Evolutionary conservation across 345 rosid species (phyloP), one percentile per base, ranked within the genome.

Genomic region (Rhodamnia rubescens): DNA sequence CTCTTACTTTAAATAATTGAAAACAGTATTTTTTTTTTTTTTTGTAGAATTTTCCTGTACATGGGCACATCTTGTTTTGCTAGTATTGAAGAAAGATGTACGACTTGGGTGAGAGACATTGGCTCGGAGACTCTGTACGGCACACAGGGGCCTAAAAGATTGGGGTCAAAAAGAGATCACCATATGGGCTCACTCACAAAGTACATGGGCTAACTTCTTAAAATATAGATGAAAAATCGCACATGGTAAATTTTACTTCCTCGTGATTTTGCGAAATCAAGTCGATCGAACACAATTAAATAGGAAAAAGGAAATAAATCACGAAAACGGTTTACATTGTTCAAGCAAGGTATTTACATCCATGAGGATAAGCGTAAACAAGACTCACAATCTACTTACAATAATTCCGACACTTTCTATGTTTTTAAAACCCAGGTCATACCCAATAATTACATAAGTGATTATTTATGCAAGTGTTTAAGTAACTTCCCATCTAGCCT

Each of bases 281-380:
- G 57, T 54, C 24, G 4, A 54, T 20, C 5, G 55, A 6, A 29
- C 42, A 15, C 22, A 8, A 9, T 61, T 29, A 61, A 29, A 32
- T 32, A 0, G 22, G 32, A 4, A 69, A 4, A 32, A 8, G 26
- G 22, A 69, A 36, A 69, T 32, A 32, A 18, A 18, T 32, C 47
- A 32, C 22, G 8, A 1, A 61, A 61, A 29, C 0, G 0, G 0
- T 29, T 61, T 61, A 61, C 0, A 11, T 3, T 22, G 3, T 15
- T 7, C 1, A 2, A 29, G 11, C 3, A 29, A 61, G 16, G 4
- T 18, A 18, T 0, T 3, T 8, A 0, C 26, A 36, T 69, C 22
- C 78, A 18, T 0, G 78, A 69, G 6, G 47, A 69, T 18, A 69
- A 53, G 12, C 40, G 36, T 7, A 20, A 54, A 69, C 1, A 16